Evolutionary conservation across 495 filamentous ascomycete species (phyloP).

Genomic region (Terfezia claveryi): DNA sequence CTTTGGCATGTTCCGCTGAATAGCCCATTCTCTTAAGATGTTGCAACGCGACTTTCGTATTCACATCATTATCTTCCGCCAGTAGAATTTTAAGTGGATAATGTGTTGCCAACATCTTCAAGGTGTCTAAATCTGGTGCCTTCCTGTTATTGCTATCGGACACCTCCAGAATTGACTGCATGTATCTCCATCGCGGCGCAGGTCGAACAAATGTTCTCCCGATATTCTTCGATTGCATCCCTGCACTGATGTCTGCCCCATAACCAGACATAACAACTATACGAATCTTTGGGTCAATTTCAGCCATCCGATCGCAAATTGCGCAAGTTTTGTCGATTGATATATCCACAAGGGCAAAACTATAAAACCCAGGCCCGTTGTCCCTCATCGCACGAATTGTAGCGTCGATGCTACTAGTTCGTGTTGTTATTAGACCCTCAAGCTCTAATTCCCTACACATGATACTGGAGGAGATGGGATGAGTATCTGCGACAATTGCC

Average conservation of each 20-base stretch:
- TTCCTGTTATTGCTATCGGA: constrained; percentile 11
- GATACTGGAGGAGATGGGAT: constrained; percentile 17
- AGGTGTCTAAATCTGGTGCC: constrained; percentile 13
- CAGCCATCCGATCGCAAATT: constrained; percentile 10
- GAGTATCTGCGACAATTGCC: constrained; percentile 15
- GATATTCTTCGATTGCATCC: constrained; percentile 12
- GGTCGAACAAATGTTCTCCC: constrained; percentile 15
- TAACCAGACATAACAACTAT: constrained; percentile 19
- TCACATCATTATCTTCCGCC: constrained; percentile 17
- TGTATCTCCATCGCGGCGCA: constrained; percentile 14
- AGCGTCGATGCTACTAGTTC: constrained; percentile 6
- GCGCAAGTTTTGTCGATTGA: constrained; percentile 15
- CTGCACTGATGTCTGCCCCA: constrained; percentile 10
- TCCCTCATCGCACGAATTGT: constrained; percentile 6
- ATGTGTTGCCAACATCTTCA: constrained; percentile 14
- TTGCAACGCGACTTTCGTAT: constrained; percentile 17
- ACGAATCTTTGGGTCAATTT: constrained; percentile 12
- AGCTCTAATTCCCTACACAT: constrained; percentile 17
- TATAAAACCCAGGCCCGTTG: constrained; percentile 8
- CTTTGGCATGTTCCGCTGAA: constrained; percentile 17
- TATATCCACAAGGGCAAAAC: constrained; percentile 16
- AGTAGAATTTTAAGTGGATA: constrained; percentile 17
- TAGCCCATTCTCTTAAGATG: constrained; percentile 19
- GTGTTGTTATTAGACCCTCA: constrained; percentile 12
- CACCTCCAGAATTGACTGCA: constrained; percentile 15